Base-by-base conservation (phyloP, 768 basidiomycete genomes). In the Pleurotus citrinopileatus region DNA sequence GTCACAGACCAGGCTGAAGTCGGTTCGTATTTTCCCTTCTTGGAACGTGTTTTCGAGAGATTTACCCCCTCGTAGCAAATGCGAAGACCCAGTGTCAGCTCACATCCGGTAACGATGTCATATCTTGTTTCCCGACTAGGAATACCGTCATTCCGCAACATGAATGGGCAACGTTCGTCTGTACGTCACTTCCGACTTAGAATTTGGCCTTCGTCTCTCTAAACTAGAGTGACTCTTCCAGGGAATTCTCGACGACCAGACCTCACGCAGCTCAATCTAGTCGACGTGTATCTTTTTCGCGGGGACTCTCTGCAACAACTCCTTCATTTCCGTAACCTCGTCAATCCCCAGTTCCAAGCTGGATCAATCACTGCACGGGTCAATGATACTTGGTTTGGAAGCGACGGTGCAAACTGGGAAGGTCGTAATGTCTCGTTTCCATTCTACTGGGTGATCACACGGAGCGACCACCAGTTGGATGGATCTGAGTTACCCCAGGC, bases 381-480 rank as follows among this genome's bases (percentile, higher is more conserved):
- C 40, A 78, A 92, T 63, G 92, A 94, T 65, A 64, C 74, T 13
- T 93, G 89, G 89, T 92, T 83, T 67, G 87, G 86, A 26, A 29
- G 60, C 0, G 67, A 76, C 22, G 87, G 84, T 25, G 51, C 64
- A 26, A 59, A 67, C 2, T 86, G 78, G 71, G 64, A 76, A 42
- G 79, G 79, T 37, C 60, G 70, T 15, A 80, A 86, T 57, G 69
- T 80, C 44, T 72, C 80, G 7, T 91, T 81, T 69, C 84, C 87
- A 0, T 94, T 81, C 61, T 93, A 78, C 70, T 95, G 87, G 79
- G 76, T 91, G 48, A 76, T 95, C 60, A 86, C 84, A n/a, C 77
- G 81, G 44, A 76, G 72, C 44, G 78, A 83, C 58, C 60, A 68
- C 42, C 68, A 74, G 1, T 73, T 90, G 36, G 79, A 83, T 59